These are phyloP conservation scores for Lodderomyces beijingensis DNA, from an alignment of 1,139 yeast genomes.

Conservation along the genomic window DNA sequence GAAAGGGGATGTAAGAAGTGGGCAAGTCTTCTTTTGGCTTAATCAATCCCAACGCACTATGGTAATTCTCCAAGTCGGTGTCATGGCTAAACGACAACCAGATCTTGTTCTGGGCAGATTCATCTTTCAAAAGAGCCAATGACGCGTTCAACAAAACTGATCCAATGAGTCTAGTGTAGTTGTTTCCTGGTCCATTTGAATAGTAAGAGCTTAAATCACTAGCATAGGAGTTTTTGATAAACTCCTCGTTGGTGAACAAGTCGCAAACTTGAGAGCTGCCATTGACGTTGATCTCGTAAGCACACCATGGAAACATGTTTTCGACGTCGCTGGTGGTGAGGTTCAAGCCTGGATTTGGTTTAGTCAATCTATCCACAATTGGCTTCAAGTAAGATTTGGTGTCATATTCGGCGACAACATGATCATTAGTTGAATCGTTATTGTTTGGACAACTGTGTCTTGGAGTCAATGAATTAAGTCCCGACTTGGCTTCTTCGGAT, in stretches of 20 bases:
- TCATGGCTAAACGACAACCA: constrained; percentile 58
- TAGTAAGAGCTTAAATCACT: constrained; percentile 45
- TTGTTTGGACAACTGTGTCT: constrained; percentile 19
- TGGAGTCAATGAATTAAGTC: constrained; percentile 37
- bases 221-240: constrained; percentile 28
- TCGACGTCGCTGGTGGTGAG: constrained; percentile 39
- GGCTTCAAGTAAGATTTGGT: constrained; percentile 27
- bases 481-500: constrained; percentile 23
- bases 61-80: constrained; percentile 47
- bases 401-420: constrained; percentile 9
- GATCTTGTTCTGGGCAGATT: constrained; percentile 24
- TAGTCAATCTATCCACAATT: constrained; percentile 36
- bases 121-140: constrained; percentile 34
- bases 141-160: constrained; percentile 49
- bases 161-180: constrained; percentile 39
- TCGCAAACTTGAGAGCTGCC: constrained; percentile 48
- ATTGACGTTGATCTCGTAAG: constrained; percentile 49
- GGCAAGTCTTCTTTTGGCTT: constrained; percentile 21
- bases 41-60: constrained; percentile 50
- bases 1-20: constrained; percentile 30
- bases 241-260: constrained; percentile 48
- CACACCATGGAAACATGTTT: constrained; percentile 43
- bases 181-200: constrained; percentile 47
- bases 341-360: constrained; percentile 27
- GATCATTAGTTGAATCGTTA: constrained; percentile 17